Base-by-base conservation (phyloP, 306 rosid genomes). In the Notholithocarpus densiflorus region DNA sequence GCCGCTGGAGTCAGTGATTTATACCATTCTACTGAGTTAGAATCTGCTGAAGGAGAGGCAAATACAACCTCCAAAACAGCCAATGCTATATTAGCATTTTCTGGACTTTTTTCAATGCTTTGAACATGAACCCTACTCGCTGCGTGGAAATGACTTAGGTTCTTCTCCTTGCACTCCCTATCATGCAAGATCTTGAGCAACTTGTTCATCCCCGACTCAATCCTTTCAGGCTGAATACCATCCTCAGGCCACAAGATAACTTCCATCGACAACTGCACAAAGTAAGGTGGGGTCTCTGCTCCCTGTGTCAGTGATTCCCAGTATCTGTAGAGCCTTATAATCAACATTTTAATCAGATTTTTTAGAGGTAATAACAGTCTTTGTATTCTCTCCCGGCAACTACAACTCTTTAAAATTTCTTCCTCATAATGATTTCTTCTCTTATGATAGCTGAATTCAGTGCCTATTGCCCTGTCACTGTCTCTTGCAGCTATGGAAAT, bases 211-310 rank as follows among this genome's bases (percentile, higher is more conserved):
- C 98, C 96, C 43, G 99, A 93, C 80, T 91, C 97, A 68, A 96
- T 89, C 84, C 88, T 90, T 81, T 93, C 96, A 48, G 99, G 99
- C 80, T 96, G 99, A 89, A 96, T 96, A 57, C 99, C 99, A 79
- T 93, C 97, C 78, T 96, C 96, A 76, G 99, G 99, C 94, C 97
- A 96, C 75, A 79, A 85, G 69, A 81, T 84, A 77, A 93, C 98
- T 88, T 93, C 94, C 92, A 96, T 88, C 72, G 97, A 91, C 73
- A 96, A 89, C 91, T 96, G 99, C 73, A 96, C 83, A 85, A 96
- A 91, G 86, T 93, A 96, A 66, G 99, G 99, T 77, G 99, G 98
- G 43, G 99, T 87, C 52, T 96, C 99, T 72, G 99, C 96, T 85
- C 84, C 99, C 29, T 72, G 90, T 4, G 96, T 91, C 78, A 96